Base-by-base conservation (phyloP, 192 early-diverging fungal genomes). In the Umbelopsis isabellina region DNA sequence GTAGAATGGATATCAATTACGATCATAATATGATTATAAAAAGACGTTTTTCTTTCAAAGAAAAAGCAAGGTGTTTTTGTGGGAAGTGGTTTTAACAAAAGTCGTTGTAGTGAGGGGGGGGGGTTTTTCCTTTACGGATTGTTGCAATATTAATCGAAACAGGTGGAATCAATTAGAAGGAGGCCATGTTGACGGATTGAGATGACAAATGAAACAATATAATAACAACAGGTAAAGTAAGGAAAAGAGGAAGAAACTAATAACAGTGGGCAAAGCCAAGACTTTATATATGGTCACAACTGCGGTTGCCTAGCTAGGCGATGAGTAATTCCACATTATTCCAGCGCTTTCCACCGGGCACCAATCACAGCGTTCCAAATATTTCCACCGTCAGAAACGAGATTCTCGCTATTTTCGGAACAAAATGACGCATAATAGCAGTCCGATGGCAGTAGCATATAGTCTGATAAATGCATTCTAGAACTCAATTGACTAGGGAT, bases 311-410 rank as follows among this genome's bases (percentile, higher is more conserved):
- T 16, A 11, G 20, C 20, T 4, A 49, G 12, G 12, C 9, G 55
- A 61, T 61, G 55, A 61, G 55, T 61, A 61, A 61, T 61, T 61
- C 20, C 15, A 20, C 48, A 49, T 61, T 61, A 13, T 61, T 61
- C 55, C 55, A 61, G 55, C 12, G 55, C 23, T 15, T 61, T 61
- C 55, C 55, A 35, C 30, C 0, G 23, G 11, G 55, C 12, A 61
- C 55, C 55, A 61, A 61, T 61, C 21, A 52, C 21, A 23, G 21
- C 25, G 6, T 25, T 21, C 51, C 51, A 21, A 21, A 52, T 25
- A 11, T 21, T 13, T 21, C 21, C 55, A 61, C 27, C 55, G 55
- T 61, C 55, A 61, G 16, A 35, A 49, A 49, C 15, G 12, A 49
- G 20, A 20, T 49, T 0, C 15, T 49, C 48, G 18, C 6, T 21